Conservation (phyloP, 2,329 filamentous ascomycete species). For the Botryosphaeria agaves region DNA sequence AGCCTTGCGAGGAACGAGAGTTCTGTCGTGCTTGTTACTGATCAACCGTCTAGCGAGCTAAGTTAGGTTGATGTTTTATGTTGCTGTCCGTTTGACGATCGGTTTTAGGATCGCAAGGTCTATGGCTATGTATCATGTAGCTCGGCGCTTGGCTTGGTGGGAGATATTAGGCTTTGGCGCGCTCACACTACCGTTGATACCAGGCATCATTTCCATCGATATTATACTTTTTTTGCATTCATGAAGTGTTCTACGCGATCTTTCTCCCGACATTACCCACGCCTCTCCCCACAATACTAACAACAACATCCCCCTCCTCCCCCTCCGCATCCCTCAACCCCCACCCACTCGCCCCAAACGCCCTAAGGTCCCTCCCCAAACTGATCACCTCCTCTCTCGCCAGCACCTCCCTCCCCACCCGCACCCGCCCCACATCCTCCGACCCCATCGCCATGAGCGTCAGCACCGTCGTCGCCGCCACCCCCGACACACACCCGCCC, state of each 20-base stretch:
- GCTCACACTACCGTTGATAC: no score
- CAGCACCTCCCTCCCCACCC: conserved; percentile 65
- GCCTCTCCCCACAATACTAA: conserved; percentile 83
- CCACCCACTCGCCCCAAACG: conserved; percentile 86
- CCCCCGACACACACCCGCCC: conserved; percentile 63
- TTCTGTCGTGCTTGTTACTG: no score
- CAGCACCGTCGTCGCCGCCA: conserved; percentile 58
- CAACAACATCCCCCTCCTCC: conserved; percentile 48
- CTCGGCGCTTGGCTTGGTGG: no score
- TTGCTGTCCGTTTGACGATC: no score
- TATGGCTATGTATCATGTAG: no score
- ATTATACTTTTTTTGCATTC: no score
- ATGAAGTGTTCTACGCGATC: conserved; percentile 50
- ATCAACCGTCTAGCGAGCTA: no score
- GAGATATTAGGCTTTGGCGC: no score
- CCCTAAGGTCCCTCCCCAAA: conserved; percentile 66
- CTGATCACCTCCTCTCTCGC: conserved; percentile 65
- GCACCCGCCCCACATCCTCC: conserved; percentile 80
- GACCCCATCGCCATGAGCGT: conserved; percentile 96
- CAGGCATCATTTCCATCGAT: no score
- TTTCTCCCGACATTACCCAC: conserved; percentile 93
- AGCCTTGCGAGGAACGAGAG: no score
- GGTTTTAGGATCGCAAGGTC: no score
- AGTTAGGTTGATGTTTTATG: no score
- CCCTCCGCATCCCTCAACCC: conserved; percentile 63